Evolutionary conservation across 2,329 filamentous ascomycete species (phyloP).

Genomic region (Penicillium thymicola): DNA sequence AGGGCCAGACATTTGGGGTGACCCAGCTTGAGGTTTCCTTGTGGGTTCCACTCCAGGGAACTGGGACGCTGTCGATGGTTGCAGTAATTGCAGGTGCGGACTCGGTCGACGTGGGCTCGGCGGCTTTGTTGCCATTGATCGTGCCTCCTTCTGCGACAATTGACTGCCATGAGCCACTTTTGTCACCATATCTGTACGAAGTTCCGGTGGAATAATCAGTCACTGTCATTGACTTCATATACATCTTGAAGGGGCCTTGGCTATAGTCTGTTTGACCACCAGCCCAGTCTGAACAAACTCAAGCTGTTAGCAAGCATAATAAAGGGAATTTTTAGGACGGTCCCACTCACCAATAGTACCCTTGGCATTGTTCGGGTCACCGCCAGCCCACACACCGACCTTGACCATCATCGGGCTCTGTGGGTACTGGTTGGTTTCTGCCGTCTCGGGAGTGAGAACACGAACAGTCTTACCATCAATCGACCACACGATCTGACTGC

Average conservation of each 20-base stretch:
- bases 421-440: conserved; percentile 72
- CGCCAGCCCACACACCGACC: conserved; percentile 88
- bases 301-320: background rate
- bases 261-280: conserved; percentile 80
- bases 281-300: conserved; percentile 63
- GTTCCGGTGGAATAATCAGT: conserved; percentile 92
- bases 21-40: conserved; percentile 45
- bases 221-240: conserved; percentile 70
- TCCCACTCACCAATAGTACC: conserved; percentile 68
- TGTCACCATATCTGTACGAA: conserved; percentile 77
- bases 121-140: conserved; percentile 62
- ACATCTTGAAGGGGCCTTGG: conserved; percentile 81
- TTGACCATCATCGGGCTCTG: conserved; percentile 95
- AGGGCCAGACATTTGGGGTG: conserved; percentile 65
- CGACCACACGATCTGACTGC: conserved; percentile 79
- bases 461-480: conserved; percentile 76
- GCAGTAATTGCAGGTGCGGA: conserved; percentile 62
- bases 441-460: conserved; percentile 66
- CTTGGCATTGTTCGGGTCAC: conserved; percentile 71
- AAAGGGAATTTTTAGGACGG: background rate
- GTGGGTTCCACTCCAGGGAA: conserved; percentile 61
- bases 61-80: conserved; percentile 59
- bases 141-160: conserved; percentile 77
- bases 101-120: conserved; percentile 40
- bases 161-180: conserved; percentile 72